Percentiles rank a stretch among this genome's conserved stretches.
phyloP scores from a whole-genome alignment of 441 rosid species.

The Euphorbia schlechtendalii region DNA sequence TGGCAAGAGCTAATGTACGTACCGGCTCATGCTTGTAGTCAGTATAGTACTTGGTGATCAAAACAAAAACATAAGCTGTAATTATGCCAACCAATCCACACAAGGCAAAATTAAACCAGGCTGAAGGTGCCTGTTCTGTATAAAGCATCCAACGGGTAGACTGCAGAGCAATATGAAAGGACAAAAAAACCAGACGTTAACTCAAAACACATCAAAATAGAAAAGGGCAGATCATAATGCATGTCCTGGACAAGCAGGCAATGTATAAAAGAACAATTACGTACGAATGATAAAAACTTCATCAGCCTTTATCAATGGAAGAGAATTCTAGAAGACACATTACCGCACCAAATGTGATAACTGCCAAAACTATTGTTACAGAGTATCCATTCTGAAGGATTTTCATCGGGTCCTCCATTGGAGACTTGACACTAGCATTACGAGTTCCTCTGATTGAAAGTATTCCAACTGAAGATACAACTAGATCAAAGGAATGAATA shows the following conservation, averaged over 20 bases:
- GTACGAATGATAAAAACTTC: not conserved
- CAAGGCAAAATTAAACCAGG: slow-evolving; percentile 89
- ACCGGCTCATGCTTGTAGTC: slow-evolving; percentile 98
- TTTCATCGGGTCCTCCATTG: slow-evolving; percentile 92
- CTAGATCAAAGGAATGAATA: slow-evolving; percentile 93
- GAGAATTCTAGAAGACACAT: slow-evolving; percentile 25
- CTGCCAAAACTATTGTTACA: slow-evolving; percentile 76
- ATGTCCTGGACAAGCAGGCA: slow-evolving; percentile 4
- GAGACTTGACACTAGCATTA: slow-evolving; percentile 62
- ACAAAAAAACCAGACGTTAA: slow-evolving; percentile 24
- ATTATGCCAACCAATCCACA: slow-evolving; percentile 96
- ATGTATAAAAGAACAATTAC: not conserved
- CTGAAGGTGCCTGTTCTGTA: slow-evolving; percentile 93
- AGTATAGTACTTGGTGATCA: slow-evolving; percentile 93
- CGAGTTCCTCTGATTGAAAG: slow-evolving; percentile 84
- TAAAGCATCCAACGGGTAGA: slow-evolving; percentile 97
- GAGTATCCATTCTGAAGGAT: slow-evolving; percentile 99
- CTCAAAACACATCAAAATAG: slow-evolving; percentile 3
- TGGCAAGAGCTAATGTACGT: slow-evolving; percentile 81
- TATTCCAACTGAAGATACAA: slow-evolving; percentile 90
- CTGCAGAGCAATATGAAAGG: slow-evolving; percentile 37
- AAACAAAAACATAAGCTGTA: slow-evolving; percentile 88
- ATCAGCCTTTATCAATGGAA: slow-evolving; percentile 14
- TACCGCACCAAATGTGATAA: slow-evolving; percentile 84
- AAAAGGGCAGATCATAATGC: slow-evolving; percentile 10